Evolutionary conservation across 2,329 filamentous ascomycete species (phyloP).

Genomic region (Plenodomus lindquistii): DNA sequence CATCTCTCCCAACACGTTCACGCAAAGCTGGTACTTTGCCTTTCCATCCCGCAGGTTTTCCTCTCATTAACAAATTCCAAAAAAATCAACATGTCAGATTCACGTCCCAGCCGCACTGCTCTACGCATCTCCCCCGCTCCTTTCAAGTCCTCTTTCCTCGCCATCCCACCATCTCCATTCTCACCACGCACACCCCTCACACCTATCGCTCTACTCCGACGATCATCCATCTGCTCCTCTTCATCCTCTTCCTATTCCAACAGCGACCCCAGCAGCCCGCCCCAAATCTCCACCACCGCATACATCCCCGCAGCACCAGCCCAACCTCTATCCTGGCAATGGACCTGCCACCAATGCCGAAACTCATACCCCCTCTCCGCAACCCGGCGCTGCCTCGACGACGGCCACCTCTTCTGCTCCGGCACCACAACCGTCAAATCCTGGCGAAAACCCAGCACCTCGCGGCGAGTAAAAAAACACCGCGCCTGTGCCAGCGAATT

Average conservation of each 20-base stretch:
- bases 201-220: constrained; percentile 5
- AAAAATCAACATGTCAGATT: not conserved
- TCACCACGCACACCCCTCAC: constrained; percentile 39
- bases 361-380: constrained; percentile 53
- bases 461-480: constrained; percentile 29
- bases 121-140: constrained; percentile 43
- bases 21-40: not conserved
- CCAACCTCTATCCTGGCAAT: constrained; percentile 52
- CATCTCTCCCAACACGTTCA: not conserved
- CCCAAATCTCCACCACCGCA: not conserved
- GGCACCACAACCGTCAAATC: constrained; percentile 48
- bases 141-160: constrained; percentile 50
- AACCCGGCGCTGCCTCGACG: constrained; percentile 58
- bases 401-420: constrained; percentile 59
- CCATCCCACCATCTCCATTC: constrained; percentile 52
- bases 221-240: not conserved
- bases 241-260: not conserved
- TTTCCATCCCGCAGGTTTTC: not conserved
- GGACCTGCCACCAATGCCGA: constrained; percentile 58
- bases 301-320: constrained; percentile 25
- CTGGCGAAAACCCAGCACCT: constrained; percentile 24
- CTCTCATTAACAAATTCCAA: not conserved
- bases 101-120: not conserved
- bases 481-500: constrained; percentile 56
- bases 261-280: not conserved